Evolutionary conservation across 352 stramenopile genomes (phyloP), one percentile per base, ranked within the genome.

Genomic region (Phytopythium litorale): DNA sequence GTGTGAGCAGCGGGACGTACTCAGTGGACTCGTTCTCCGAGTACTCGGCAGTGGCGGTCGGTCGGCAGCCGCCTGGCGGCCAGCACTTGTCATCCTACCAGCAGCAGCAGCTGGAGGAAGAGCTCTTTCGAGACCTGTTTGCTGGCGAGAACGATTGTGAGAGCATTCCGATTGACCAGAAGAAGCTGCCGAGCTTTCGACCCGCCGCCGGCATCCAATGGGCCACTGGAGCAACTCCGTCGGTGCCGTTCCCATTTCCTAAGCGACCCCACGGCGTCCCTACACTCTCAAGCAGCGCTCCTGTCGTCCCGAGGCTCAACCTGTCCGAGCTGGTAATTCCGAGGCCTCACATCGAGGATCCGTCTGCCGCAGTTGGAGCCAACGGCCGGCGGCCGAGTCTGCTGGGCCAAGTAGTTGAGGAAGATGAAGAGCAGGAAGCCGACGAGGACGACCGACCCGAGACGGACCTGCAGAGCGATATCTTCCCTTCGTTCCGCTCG

Each of bases 51-150:
- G 30, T 61, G 12, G 21, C 58, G 13, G 56, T 59, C 42, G 53
- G 32, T 12, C 40, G 50, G 42, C 63, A 46, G 43, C 56, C 54
- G 21, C 25, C 43, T 11, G 57, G 32, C 43, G 64, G 40, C 4
- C 30, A 8, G 19, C 35, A 33, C 43, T 45, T 60, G 51, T 57
- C 66, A 4, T 38, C 48, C 25, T 54, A 21, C 25, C 28, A 38
- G 23, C 48, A 53, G 18, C 70, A 73, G 32, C 68, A 81, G 38
- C 64, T 80, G 48, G 79, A 91, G 16, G 79, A 91, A 66, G 79
- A 91, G 56, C 68, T 91, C 53, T 89, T 88, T 19, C 74, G 79
- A 15, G 79, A 91, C 25, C 65, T 91, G 15, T 89, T 91, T 52
- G 64, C 65, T 2, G 60, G 42, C 13, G 78, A 87, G 8, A 66